Base-by-base conservation (phyloP, 371 early-diverging fungal genomes). In the Lichtheimia ramosa region DNA sequence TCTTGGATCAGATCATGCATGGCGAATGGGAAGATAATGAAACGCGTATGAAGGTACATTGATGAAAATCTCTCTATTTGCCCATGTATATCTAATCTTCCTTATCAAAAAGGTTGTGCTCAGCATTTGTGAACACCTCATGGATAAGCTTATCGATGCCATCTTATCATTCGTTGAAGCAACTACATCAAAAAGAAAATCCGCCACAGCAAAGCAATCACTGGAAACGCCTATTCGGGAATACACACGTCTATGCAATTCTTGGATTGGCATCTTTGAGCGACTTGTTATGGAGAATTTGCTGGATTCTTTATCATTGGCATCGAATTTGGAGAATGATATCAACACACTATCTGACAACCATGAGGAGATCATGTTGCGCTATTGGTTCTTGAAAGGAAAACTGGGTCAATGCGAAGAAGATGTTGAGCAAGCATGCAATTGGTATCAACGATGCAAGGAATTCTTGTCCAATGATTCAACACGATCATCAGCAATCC, bases 401-500 rank as follows among this genome's bases (percentile, higher is more conserved):
- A 74, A 80, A 20, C 23, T 75, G 28, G 78, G 74, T 3, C 82
- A 82, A 51, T 83, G 78, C 41, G 56, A 65, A 5, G 77, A 79
- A n/a, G 64, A 80, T 16, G 78, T 77, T 0, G 69, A 69, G 2
- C 65, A 64, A 0, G 84, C 86, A 1, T 70, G 74, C 14, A 23
- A 63, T 12, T 74, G 73, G 59, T 83, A 79, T 48, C 63, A 67
- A 13, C 63, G 64, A 7, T 81, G 81, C 52, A 61, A 64, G 24
- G 28, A 49, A 2, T 3, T 69, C 4, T 58, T 75, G 24, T 20
- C 56, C 16, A 25, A 18, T 54, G 42, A 27, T 51, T 3, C n/a
- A 27, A 2, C 39, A 62, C 27, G 42, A 14, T 0, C n/a, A 74
- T 21, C 23, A n/a, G 3, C 24, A 51, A 51, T 74, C 51, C 12